Conservation (phyloP, 1,139 yeast genomes). For the Arxiozyma heterogenica region DNA sequence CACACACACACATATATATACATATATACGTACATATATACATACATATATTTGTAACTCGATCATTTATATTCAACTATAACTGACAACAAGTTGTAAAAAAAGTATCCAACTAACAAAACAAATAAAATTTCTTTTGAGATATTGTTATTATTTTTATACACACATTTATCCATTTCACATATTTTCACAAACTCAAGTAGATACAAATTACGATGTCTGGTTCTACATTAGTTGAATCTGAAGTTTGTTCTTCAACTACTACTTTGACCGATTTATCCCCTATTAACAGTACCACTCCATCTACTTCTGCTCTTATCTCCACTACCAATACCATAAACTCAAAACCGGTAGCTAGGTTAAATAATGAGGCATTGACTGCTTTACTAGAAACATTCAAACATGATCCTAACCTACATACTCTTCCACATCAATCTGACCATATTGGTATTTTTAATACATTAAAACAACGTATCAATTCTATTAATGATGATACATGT, state of each 20-base stretch:
- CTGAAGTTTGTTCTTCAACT: conserved; percentile 11
- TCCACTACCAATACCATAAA: conserved; percentile 6
- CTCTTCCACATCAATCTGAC: conserved; percentile 22
- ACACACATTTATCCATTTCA: too few species aligned
- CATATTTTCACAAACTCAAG: not conserved
- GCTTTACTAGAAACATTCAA: conserved; percentile 6
- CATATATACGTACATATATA: too few species aligned
- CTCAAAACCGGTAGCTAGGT: not conserved
- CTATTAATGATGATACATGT: conserved; percentile 52
- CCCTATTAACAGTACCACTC: not conserved
- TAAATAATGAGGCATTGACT: conserved; percentile 5
- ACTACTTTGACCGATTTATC: conserved; percentile 12
- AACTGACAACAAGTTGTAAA: not conserved
- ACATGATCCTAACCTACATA: conserved; percentile 8
- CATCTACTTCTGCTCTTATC: conserved; percentile 8
- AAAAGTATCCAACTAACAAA: not conserved
- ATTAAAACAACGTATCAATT: conserved; percentile 36
- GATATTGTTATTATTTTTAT: too few species aligned
- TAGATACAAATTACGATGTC: not conserved
- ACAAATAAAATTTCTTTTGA: too few species aligned
- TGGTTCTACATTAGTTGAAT: conserved; percentile 5
- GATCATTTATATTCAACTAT: not conserved
- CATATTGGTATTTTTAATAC: conserved; percentile 35
- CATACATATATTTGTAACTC: not conserved
- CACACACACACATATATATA: too few species aligned